Evolutionary conservation across 2,329 filamentous ascomycete species (phyloP), one percentile per base, ranked within the genome.

Genomic region (Tympanopsis confertula): DNA sequence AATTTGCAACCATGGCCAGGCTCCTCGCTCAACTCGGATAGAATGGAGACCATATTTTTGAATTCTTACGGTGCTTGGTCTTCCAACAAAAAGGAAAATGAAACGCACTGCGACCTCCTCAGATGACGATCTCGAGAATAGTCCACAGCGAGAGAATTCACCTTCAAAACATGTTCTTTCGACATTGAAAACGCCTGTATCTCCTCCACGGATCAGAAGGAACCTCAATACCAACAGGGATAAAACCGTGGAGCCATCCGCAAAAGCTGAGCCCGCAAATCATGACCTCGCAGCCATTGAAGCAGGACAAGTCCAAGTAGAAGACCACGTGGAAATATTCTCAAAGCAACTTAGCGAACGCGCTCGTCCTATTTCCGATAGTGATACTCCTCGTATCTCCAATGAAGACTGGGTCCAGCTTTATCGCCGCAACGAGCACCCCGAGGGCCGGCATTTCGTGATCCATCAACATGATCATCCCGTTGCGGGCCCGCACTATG

Each of bases 381-480:
- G 35, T 0, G 33, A 10, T 4, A 38, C 44, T 3, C 55, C 62
- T 3, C 54, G 44, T 35, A 50, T 68, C 3, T 40, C 61, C 13
- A 46, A 66, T 15, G 18, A 47, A 2, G 39, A 38, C 3, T 67
- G 63, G 45, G 43, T 47, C 3, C 41, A 47, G 5, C 55, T 68
- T 5, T 69, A 66, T 39, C 43, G 47, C 4, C 36, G 55, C 35
- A 47, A 45, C 2, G 55, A 52, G 14, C 56, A 40, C 33, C 29
- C 41, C 3, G 32, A 39, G 13, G 65, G 65, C 14, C 58, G 63
- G 5, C 74, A 79, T 51, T 85, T 84, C 49, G 72, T 85, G 37
- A 67, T 85, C 26, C 78, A 85, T 52, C 79, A 86, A 50, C 79
- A 86, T 50, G 78, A 83, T 49, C 80, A 85, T 50, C 81, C 80